These are phyloP conservation scores for Microbotryum intermedium DNA, from an alignment of 1,284 basidiomycete genomes.

Conservation along the genomic window DNA sequence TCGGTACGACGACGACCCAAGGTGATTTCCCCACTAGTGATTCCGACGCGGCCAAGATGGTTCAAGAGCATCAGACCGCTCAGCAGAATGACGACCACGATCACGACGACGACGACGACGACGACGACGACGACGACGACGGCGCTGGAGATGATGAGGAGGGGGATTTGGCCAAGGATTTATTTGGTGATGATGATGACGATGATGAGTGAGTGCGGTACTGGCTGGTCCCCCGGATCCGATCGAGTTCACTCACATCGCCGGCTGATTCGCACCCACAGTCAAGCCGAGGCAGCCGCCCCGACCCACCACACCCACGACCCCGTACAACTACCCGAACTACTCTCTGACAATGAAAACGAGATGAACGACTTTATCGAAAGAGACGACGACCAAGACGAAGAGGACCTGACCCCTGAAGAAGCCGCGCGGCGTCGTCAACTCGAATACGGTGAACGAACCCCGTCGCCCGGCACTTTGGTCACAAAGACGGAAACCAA, in stretches of 20 bases:
- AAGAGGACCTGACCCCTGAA: conserved; percentile 57
- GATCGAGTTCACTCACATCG: not conserved
- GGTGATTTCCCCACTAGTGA: no score
- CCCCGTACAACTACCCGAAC: not conserved
- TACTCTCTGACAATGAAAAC: conserved; percentile 6
- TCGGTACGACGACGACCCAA: no score
- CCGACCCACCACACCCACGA: not conserved
- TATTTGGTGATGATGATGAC: conserved; percentile 59
- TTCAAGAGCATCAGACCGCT: no score
- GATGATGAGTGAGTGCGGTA: conserved; percentile 49
- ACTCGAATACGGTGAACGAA: conserved; percentile 67
- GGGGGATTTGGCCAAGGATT: conserved; percentile 42
- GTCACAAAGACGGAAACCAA: conserved; percentile 41
- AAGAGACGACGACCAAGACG: conserved; percentile 40
- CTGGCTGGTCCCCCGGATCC: no score
- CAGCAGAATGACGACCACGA: no score
- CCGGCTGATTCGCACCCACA: not conserved
- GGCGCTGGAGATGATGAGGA: conserved; percentile 43
- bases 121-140: not conserved
- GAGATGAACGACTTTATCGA: conserved; percentile 32
- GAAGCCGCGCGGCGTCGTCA: conserved; percentile 59
- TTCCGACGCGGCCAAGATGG: no score
- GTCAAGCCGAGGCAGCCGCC: not conserved
- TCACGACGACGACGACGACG: no score
- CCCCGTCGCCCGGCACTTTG: not conserved